Evolutionary conservation across 495 filamentous ascomycete species (phyloP).

Genomic region (Talaromyces wortmannii): DNA sequence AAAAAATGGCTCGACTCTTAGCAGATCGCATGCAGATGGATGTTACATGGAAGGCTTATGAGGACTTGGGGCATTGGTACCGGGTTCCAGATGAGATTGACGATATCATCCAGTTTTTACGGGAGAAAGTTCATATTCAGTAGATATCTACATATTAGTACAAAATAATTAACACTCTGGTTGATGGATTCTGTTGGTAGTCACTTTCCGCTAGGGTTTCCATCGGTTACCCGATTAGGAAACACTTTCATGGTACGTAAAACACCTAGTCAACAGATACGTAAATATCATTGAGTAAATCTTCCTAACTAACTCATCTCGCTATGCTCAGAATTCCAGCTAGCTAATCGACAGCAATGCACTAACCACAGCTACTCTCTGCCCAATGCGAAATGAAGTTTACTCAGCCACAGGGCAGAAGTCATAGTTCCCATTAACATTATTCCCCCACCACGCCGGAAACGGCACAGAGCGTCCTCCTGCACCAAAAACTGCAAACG

Average conservation of each 20-base stretch:
- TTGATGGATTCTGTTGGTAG: too few species aligned
- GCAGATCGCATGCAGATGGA: conserved; percentile 26
- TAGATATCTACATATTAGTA: neutral
- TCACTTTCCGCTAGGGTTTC: too few species aligned
- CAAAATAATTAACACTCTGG: too few species aligned
- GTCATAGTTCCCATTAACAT: conserved; percentile 21
- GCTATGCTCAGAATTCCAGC: too few species aligned
- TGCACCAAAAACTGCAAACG: conserved; percentile 52
- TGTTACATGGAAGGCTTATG: conserved; percentile 44
- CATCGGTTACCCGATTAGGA: too few species aligned
- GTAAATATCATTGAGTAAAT: too few species aligned
- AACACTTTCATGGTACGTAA: too few species aligned
- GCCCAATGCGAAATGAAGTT: too few species aligned
- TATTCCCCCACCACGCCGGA: conserved; percentile 48
- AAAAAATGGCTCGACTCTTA: conserved; percentile 30
- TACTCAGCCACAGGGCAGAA: conserved; percentile 1
- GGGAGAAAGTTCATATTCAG: neutral
- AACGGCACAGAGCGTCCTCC: conserved; percentile 20
- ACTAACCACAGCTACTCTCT: too few species aligned
- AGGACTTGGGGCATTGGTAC: conserved; percentile 51
- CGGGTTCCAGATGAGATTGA: conserved; percentile 40
- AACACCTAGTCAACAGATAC: too few species aligned
- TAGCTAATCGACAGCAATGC: too few species aligned
- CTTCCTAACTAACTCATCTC: too few species aligned
- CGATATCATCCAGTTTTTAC: conserved; percentile 42